Conservation (phyloP, 2,329 filamentous ascomycete genomes). For the Scedosporium apiospermum region DNA sequence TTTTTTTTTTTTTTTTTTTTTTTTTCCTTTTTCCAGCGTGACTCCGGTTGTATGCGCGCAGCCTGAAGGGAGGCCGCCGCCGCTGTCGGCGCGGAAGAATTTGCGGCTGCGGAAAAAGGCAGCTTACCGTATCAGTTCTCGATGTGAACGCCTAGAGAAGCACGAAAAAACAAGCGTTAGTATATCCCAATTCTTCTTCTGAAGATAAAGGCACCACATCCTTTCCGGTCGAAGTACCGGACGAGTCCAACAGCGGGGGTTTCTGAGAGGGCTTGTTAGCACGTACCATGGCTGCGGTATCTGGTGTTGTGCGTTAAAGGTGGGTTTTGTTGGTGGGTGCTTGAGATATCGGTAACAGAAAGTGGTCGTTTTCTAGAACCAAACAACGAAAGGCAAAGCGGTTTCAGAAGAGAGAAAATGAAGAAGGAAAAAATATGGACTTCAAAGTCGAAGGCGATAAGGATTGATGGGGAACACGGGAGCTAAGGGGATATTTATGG, state of each 20-base stretch:
- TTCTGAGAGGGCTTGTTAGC: not conserved
- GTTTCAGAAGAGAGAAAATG: not conserved
- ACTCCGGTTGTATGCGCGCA: not conserved
- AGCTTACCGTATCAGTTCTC: conserved; percentile 6
- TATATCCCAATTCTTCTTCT: not conserved
- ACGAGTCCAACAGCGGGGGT: not conserved
- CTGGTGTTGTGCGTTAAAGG: conserved; percentile 3
- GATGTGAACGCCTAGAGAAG: conserved; percentile 1
- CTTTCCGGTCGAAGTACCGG: not conserved
- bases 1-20: too few relatives aligned
- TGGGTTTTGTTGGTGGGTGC: not conserved
- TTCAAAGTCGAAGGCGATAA: not conserved
- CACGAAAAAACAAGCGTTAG: not conserved
- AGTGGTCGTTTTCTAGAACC: not conserved
- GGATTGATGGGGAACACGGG: not conserved
- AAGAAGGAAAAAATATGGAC: not conserved
- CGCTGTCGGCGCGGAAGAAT: not conserved
- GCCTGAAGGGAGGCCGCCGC: not conserved
- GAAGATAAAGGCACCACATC: not conserved
- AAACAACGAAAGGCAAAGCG: not conserved
- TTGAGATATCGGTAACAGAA: not conserved
- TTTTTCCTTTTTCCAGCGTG: not conserved
- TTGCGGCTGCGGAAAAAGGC: not conserved
- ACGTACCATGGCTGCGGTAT: conserved; percentile 8
- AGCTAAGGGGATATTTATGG: conserved; percentile 3